Evolutionary conservation across 352 stramenopile species (phyloP).

Genomic region (Phytophthora parvispora): DNA sequence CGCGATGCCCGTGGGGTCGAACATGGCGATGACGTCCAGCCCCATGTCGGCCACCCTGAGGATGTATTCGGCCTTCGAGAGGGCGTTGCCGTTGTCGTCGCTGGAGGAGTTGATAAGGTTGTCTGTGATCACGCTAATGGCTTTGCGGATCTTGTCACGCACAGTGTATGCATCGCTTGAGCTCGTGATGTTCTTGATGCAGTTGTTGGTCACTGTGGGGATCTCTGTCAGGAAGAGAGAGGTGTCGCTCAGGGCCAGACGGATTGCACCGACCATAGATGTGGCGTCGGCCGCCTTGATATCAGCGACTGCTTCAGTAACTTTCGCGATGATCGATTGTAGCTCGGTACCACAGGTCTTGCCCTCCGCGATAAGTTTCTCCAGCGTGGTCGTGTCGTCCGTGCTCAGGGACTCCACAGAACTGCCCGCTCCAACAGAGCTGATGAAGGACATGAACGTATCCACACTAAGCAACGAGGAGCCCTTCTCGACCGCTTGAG

Average conservation of each 20-base stretch:
- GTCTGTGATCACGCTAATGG: conserved; percentile 56
- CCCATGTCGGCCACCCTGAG: conserved; percentile 54
- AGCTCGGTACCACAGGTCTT: conserved; percentile 52
- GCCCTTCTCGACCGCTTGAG: conserved; percentile 42
- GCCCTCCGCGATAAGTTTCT: conserved; percentile 41
- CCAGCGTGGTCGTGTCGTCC: conserved; percentile 33
- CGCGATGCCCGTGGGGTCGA: conserved; percentile 63
- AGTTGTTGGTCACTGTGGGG: conserved; percentile 53
- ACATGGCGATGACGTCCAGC: conserved; percentile 59
- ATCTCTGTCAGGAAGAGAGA: conserved; percentile 63
- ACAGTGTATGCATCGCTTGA: conserved; percentile 31
- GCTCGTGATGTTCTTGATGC: conserved; percentile 32
- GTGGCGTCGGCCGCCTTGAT: conserved; percentile 45
- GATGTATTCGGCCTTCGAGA: conserved; percentile 49
- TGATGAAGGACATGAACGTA: conserved; percentile 43
- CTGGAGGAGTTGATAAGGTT: conserved; percentile 49
- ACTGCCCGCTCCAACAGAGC: conserved; percentile 20
- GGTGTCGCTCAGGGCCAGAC: conserved; percentile 42
- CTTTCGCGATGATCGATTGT: conserved; percentile 48
- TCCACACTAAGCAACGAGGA: conserved; percentile 41
- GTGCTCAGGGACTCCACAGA: conserved; percentile 25
- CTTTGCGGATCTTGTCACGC: conserved; percentile 60
- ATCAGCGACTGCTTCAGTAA: conserved; percentile 42
- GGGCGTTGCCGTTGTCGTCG: conserved; percentile 35
- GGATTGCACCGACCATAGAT: conserved; percentile 42